These are phyloP conservation scores for Saturnispora galanensis DNA, from an alignment of 805 yeast genomes.

Conservation along the genomic window DNA sequence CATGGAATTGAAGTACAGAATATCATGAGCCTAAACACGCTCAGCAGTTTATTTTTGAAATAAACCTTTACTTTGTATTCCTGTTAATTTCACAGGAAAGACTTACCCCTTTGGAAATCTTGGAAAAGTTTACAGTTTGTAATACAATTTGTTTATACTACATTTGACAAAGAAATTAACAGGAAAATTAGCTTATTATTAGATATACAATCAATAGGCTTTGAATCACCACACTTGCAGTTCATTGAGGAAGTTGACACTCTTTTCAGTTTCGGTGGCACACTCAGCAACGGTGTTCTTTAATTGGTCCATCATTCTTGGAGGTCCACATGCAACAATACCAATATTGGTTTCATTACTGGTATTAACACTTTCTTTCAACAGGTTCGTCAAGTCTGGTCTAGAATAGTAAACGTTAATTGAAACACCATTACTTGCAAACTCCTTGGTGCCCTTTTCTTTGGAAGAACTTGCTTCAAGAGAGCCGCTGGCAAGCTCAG, in stretches of 20 bases:
- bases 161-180: no score
- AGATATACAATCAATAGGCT: no score
- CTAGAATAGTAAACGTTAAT: conserved; percentile 22
- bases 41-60: no score
- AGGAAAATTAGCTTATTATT: no score
- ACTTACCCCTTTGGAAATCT: no score
- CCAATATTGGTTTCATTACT: conserved; percentile 29
- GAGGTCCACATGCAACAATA: conserved; percentile 38
- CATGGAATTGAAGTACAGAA: no score
- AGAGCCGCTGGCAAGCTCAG: no score
- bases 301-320: conserved; percentile 37
- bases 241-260: conserved; percentile 66
- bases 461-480: conserved; percentile 8
- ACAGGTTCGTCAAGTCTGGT: conserved; percentile 29
- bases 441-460: conserved; percentile 7
- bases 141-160: no score
- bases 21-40: no score
- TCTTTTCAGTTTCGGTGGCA: conserved; percentile 30
- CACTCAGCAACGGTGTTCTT: conserved; percentile 38
- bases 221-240: conserved; percentile 51
- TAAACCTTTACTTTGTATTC: no score
- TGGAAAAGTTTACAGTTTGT: no score
- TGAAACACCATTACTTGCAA: conserved; percentile 8
- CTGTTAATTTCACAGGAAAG: no score
- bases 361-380: conserved; percentile 26